Evolutionary conservation across 192 early-diverging fungal species (phyloP), one percentile per base, ranked within the genome.

Genomic region (Coemansia asiatica): DNA sequence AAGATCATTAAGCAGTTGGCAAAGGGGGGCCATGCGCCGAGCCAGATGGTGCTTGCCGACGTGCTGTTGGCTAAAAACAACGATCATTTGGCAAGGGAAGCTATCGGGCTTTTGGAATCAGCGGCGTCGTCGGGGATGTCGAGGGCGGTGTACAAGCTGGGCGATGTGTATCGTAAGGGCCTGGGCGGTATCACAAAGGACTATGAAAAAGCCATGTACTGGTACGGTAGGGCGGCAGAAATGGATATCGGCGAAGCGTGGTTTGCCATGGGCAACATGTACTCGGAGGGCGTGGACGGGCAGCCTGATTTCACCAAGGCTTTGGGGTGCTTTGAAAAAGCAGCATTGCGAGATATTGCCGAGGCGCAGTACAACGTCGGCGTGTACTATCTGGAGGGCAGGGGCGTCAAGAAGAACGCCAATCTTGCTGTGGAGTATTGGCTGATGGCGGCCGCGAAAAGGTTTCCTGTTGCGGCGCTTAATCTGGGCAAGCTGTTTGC

Each of bases 341-440:
- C 67, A 6, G 78, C 78, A 12, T 26, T 54, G n/a, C 49, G 15
- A 10, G 69, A 69, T 18, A 54, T 60, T 15, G 66, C 46, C n/a
- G 69, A 71, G 59, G 67, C 72, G 18, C 72, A 72, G 49, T 81
- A 68, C 63, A 74, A 81, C 56, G 49, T 73, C 21, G 78, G 72
- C 21, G 10, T 63, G 31, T 68, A 48, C 27, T 75, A 75, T 47
- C 15, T 66, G 55, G 66, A 68, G 33, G 78, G 78, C 38, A 47
- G 12, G 4, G 72, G 66, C 1, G 60, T 63, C 15, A 50, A 56
- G 55, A 68, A 71, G 47, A 68, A 69, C 38, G 25, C 56, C 1
- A 51, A 40, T 1, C 53, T 81, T 40, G 72, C 69, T 1, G 58
- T 68, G 4, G 78, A 81, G 50, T 81, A 72, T 36, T 68, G 64